These are phyloP conservation scores for Myriosclerotinia curreyana DNA, from an alignment of 2,329 filamentous ascomycete species.

Conservation along the genomic window DNA sequence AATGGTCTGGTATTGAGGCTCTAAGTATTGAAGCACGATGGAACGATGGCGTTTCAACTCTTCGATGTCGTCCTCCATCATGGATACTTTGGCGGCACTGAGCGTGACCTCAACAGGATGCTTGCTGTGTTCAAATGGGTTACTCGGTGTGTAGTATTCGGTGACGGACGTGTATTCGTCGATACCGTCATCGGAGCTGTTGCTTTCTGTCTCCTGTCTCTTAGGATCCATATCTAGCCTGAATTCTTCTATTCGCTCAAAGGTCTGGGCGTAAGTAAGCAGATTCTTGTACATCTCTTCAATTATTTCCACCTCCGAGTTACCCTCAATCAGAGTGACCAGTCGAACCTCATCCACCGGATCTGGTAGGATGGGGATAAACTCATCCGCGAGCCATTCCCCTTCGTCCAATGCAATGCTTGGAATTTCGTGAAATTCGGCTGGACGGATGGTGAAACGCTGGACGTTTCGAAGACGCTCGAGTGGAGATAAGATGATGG, in stretches of 20 bases:
- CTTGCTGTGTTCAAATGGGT: not conserved
- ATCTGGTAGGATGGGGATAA: not conserved
- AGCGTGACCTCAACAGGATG: not conserved
- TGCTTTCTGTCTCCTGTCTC: not conserved
- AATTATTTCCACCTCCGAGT: not conserved
- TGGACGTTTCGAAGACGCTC: not conserved
- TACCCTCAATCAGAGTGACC: not conserved
- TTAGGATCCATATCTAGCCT: not conserved
- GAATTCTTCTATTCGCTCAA: not conserved
- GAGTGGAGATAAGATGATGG: not conserved
- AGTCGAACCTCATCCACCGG: not conserved
- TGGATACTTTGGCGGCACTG: not conserved
- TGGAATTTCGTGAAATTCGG: not conserved
- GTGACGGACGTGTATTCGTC: too few relatives aligned
- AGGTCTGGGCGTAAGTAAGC: not conserved
- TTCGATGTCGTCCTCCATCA: not conserved
- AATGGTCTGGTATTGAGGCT: not conserved
- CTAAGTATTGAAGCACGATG: not conserved
- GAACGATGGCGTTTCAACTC: not conserved
- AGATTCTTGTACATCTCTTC: not conserved
- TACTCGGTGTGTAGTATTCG: not conserved
- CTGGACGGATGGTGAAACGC: not conserved
- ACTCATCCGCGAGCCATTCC: not conserved
- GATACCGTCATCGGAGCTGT: not conserved
- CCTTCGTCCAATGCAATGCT: rapidly evolving